A percentile compares a stretch with the other conserved stretches of the same genome.
phyloP scores from a whole-genome alignment of 768 basidiomycete genomes.

The Trametes cinnabarina region DNA sequence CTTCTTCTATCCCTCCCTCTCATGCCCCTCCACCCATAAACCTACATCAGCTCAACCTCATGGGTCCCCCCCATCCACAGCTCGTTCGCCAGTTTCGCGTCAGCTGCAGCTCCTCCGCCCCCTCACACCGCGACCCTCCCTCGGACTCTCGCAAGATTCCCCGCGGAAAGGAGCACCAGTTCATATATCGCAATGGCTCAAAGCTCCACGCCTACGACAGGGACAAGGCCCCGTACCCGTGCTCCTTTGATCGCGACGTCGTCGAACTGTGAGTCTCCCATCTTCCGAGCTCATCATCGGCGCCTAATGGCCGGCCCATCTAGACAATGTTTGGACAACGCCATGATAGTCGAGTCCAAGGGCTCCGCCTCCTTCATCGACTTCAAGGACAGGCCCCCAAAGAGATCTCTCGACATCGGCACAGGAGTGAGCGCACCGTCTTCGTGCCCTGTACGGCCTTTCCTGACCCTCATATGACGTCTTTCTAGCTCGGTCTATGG shows the following conservation, averaged over 20 bases:
- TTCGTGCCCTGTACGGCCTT: neutral
- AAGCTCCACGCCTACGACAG: constrained; percentile 65
- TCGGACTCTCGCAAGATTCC: constrained; percentile 7
- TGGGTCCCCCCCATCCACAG: constrained; percentile 10
- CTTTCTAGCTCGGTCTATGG: constrained; percentile 64
- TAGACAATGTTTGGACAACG: constrained; percentile 18
- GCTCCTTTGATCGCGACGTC: constrained; percentile 65
- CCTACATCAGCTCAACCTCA: neutral
- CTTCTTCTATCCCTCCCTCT: constrained; percentile 6
- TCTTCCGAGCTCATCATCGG: no score
- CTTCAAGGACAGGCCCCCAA: constrained; percentile 50
- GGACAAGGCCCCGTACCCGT: constrained; percentile 79
- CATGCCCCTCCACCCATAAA: neutral
- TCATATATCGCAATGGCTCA: constrained; percentile 58
- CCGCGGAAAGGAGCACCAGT: constrained; percentile 51
- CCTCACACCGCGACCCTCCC: constrained; percentile 9
- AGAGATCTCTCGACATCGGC: constrained; percentile 63
- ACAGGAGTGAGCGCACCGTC: constrained; percentile 64
- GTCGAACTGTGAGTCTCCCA: constrained; percentile 59
- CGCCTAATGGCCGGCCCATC: neutral
- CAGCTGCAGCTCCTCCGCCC: constrained; percentile 21
- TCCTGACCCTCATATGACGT: neutral
- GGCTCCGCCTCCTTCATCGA: constrained; percentile 56
- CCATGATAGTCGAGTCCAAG: constrained; percentile 41
- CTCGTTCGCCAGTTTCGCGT: constrained; percentile 14